These are phyloP conservation scores for Boechera stricta DNA, from an alignment of 345 rosid genomes.

Conservation along the genomic window DNA sequence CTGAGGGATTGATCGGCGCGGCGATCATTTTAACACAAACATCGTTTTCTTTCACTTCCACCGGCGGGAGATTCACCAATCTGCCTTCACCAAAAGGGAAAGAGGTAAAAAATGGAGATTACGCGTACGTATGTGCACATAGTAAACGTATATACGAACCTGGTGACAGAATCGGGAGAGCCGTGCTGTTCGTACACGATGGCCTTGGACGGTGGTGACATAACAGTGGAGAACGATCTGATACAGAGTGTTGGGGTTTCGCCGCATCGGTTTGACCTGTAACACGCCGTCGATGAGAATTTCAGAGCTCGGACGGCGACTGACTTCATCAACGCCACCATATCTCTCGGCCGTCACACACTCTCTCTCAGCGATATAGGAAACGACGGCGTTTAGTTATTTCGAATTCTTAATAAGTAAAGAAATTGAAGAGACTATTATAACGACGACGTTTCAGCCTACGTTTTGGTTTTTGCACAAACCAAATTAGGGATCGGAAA, in stretches of 20 bases:
- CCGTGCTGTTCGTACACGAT: slow-evolving; percentile 84
- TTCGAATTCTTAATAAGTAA: neutral
- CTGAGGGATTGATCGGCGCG: slow-evolving; percentile 90
- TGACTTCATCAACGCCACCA: slow-evolving; percentile 42
- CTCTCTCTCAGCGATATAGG: neutral
- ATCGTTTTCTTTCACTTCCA: slow-evolving; percentile 72
- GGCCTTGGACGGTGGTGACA: slow-evolving; percentile 86
- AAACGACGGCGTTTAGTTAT: neutral
- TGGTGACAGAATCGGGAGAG: slow-evolving; percentile 77
- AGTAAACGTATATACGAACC: slow-evolving; percentile 43
- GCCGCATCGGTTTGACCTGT: neutral
- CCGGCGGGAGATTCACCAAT: slow-evolving; percentile 69
- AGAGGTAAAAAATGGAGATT: neutral
- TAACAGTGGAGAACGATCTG: slow-evolving; percentile 60
- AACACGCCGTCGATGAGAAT: slow-evolving; percentile 13
- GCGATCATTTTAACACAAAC: slow-evolving; percentile 92
- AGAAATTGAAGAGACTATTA: neutral
- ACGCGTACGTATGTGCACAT: neutral
- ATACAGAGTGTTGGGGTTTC: neutral
- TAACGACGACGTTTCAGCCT: neutral
- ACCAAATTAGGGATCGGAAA: neutral
- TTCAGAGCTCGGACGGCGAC: slow-evolving; percentile 28
- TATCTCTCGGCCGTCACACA: slow-evolving; percentile 10
- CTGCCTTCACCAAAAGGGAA: slow-evolving; percentile 41
- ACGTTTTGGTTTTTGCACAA: neutral